Conservation (phyloP, 192 early-diverging fungal species). For the Kickxella alabastrina region DNA sequence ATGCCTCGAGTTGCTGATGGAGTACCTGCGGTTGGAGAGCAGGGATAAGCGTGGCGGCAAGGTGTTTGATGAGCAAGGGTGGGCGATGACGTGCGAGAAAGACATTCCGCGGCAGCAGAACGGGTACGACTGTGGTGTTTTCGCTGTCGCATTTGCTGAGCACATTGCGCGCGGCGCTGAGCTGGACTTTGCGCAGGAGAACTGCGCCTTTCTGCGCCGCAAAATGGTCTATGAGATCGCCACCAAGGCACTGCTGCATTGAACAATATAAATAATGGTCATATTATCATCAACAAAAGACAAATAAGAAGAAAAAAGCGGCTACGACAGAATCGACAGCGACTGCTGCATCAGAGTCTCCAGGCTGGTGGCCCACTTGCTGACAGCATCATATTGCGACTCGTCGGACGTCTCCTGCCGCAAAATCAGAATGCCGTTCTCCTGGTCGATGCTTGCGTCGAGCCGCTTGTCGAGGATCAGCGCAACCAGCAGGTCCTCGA, state of each 20-base stretch:
- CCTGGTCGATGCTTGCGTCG: constrained; percentile 85
- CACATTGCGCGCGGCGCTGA: constrained; percentile 54
- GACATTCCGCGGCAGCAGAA: constrained; percentile 81
- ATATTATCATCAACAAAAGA: not conserved
- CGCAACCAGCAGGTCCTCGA: constrained; percentile 79
- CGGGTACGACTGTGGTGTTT: constrained; percentile 93
- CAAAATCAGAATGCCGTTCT: constrained; percentile 52
- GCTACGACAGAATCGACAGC: not conserved
- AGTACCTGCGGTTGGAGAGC: constrained; percentile 69
- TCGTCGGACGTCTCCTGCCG: constrained; percentile 31
- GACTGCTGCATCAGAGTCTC: constrained; percentile 17
- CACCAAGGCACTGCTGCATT: constrained; percentile 27
- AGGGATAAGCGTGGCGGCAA: constrained; percentile 68
- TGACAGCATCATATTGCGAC: constrained; percentile 32
- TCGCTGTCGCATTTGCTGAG: constrained; percentile 86
- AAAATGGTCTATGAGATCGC: constrained; percentile 77
- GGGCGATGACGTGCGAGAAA: constrained; percentile 65
- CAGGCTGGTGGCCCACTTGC: constrained; percentile 30
- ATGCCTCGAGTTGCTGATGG: constrained; percentile 48
- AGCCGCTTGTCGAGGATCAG: constrained; percentile 89
- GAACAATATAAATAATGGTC: not conserved
- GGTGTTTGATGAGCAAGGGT: constrained; percentile 59
- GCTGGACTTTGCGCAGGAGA: constrained; percentile 68
- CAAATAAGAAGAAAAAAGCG: not conserved
- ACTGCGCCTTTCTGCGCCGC: constrained; percentile 69